Evolutionary conservation across 2,329 filamentous ascomycete genomes (phyloP), one percentile per base, ranked within the genome.

Genomic region (Diaporthe aspalathi): DNA sequence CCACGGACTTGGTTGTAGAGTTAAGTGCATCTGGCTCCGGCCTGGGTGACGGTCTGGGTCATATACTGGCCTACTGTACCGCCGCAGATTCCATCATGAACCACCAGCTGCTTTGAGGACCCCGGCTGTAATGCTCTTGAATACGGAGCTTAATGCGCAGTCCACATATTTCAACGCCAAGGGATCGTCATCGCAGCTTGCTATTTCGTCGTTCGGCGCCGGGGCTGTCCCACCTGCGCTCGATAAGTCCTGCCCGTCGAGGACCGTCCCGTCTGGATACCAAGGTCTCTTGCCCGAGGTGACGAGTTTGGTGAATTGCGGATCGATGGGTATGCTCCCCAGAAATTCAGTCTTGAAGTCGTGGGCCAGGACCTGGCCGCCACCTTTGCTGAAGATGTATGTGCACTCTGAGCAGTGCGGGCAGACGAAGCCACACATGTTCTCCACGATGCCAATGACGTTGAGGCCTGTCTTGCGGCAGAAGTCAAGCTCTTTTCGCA

Each of bases 371-470:
- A 93, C 88, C 80, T 93, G 86, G 9, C 96, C 96, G 4, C 96
- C 96, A 5, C 96, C 96, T 69, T 93, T 95, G 66, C 92, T 94
- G 80, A 99, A 99, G 66, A 98, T 89, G 81, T 98, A 94, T 67
- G 94, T 97, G 82, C 95, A 97, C 80, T 98, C 94, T 63, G 88
- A 89, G 81, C 91, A 93, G 78, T 92, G 89, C 8, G 90, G 90
- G 78, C 93, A 96, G n/a, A 96, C 92, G 76, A 93, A 97, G 2
- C 94, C 94, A 75, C 91, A 92, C 96, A 99, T 98, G 80, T 99
- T 99, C 84, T 99, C 96, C 56, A 99, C 89, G 1, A 99, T 95
- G 0, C 96, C 96, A 14, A 98, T 85, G 45, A 97, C 90, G 2
- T 87, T 86, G 62, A 97, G 91, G 38, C 89, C 88, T 1, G 93